These are phyloP conservation scores for Salix dunnii DNA, from an alignment of 345 rosid species.

Conservation along the genomic window DNA sequence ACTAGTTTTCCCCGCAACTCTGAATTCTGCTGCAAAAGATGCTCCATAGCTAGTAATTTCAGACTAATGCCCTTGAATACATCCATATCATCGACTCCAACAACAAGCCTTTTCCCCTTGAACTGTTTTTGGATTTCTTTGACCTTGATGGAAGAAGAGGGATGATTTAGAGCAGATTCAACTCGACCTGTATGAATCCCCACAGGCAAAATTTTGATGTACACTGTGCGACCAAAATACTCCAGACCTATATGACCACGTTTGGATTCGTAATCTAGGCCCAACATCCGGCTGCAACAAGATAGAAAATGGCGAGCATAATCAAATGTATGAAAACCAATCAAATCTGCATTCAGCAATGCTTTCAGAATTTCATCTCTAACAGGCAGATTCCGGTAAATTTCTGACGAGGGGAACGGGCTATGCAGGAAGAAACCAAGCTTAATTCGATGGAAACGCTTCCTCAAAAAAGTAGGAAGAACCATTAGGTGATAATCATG, in stretches of 20 bases:
- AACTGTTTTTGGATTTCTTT: constrained; percentile 36
- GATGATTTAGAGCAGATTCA: constrained; percentile 34
- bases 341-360: constrained; percentile 42
- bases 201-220: constrained; percentile 39
- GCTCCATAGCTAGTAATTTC: constrained; percentile 41
- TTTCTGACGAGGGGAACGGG: constrained; percentile 49
- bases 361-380: constrained; percentile 42
- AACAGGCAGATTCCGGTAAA: constrained; percentile 42
- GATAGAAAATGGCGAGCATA: constrained; percentile 52
- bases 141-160: constrained; percentile 30
- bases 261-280: constrained; percentile 43
- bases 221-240: constrained; percentile 42
- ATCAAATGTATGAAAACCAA: constrained; percentile 50
- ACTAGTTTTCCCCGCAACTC: constrained; percentile 34
- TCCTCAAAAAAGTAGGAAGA: constrained; percentile 44
- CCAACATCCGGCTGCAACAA: constrained; percentile 48
- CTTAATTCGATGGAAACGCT: constrained; percentile 34
- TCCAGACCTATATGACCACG: constrained; percentile 46
- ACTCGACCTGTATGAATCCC: constrained; percentile 43
- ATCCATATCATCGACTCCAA: constrained; percentile 52
- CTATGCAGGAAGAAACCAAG: constrained; percentile 52
- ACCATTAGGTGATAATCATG: constrained; percentile 52
- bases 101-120: constrained; percentile 30
- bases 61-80: constrained; percentile 46
- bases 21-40: constrained; percentile 30